Evolutionary conservation across 2,329 filamentous ascomycete species (phyloP).

Genomic region (Leptographium radiaticola): DNA sequence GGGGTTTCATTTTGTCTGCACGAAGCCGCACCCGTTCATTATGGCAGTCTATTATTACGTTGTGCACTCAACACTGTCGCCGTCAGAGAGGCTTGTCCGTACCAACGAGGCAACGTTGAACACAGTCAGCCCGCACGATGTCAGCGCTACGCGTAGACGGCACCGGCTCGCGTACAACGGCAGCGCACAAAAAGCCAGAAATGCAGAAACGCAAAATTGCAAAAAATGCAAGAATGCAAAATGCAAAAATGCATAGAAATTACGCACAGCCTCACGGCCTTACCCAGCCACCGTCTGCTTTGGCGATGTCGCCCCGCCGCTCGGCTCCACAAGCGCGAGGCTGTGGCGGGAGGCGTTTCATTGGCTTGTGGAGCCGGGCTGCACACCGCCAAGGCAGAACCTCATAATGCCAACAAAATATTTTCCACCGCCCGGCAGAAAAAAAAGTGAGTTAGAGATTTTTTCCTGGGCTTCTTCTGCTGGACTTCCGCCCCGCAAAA

Average conservation of each 20-base stretch:
- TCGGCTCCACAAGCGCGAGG: background rate
- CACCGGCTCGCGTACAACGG: no score
- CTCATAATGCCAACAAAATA: background rate
- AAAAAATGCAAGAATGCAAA: no score
- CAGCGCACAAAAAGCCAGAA: no score
- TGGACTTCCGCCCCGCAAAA: slow-evolving; percentile 1
- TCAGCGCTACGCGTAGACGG: no score
- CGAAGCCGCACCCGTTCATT: background rate
- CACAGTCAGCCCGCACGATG: no score
- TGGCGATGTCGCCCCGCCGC: background rate
- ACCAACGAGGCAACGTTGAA: no score
- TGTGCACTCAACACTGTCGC: background rate
- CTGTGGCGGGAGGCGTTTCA: background rate
- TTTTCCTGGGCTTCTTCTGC: slow-evolving; percentile 1
- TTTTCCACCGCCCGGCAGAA: slow-evolving; percentile 12
- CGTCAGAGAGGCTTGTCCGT: no score
- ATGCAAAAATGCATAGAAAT: no score
- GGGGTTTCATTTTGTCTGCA: background rate
- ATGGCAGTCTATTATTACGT: background rate
- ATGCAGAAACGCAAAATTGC: no score
- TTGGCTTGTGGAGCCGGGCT: background rate
- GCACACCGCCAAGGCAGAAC: slow-evolving; percentile 4
- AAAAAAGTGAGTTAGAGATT: slow-evolving; percentile 3
- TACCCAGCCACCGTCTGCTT: background rate
- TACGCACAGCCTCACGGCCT: background rate